Conservation (phyloP, 1,139 yeast genomes). For the Kodamaea suecica region DNA sequence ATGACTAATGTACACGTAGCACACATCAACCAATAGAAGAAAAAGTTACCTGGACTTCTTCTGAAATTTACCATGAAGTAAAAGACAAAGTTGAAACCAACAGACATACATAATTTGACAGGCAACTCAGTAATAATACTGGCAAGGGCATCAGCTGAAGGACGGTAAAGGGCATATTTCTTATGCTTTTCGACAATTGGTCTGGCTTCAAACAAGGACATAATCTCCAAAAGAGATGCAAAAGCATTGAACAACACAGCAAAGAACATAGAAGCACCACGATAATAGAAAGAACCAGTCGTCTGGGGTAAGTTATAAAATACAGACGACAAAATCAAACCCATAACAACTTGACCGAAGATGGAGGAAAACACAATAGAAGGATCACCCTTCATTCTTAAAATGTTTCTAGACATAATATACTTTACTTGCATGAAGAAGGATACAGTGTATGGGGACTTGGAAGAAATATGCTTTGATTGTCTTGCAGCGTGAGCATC, state of each 20-base stretch:
- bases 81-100: slow-evolving; percentile 57
- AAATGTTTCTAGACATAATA: slow-evolving; percentile 57
- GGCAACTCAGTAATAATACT: slow-evolving; percentile 69
- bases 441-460: slow-evolving; percentile 65
- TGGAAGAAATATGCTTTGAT: slow-evolving; percentile 49
- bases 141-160: slow-evolving; percentile 74
- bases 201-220: slow-evolving; percentile 68
- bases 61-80: slow-evolving; percentile 70
- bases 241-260: slow-evolving; percentile 77
- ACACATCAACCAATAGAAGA: slow-evolving; percentile 58
- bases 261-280: slow-evolving; percentile 74
- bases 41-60: slow-evolving; percentile 65
- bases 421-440: slow-evolving; percentile 63
- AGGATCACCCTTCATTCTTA: slow-evolving; percentile 64
- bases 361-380: slow-evolving; percentile 60
- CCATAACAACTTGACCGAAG: slow-evolving; percentile 68
- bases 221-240: slow-evolving; percentile 69
- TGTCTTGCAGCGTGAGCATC: slow-evolving; percentile 58
- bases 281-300: slow-evolving; percentile 53
- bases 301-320: slow-evolving; percentile 55
- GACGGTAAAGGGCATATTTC: slow-evolving; percentile 70
- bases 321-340: slow-evolving; percentile 68
- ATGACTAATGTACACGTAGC: slow-evolving; percentile 56
- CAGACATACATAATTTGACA: slow-evolving; percentile 50
- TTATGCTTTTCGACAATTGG: slow-evolving; percentile 79